These are phyloP conservation scores for Mortierella antarctica DNA, from an alignment of 192 early-diverging fungal genomes.

Conservation along the genomic window DNA sequence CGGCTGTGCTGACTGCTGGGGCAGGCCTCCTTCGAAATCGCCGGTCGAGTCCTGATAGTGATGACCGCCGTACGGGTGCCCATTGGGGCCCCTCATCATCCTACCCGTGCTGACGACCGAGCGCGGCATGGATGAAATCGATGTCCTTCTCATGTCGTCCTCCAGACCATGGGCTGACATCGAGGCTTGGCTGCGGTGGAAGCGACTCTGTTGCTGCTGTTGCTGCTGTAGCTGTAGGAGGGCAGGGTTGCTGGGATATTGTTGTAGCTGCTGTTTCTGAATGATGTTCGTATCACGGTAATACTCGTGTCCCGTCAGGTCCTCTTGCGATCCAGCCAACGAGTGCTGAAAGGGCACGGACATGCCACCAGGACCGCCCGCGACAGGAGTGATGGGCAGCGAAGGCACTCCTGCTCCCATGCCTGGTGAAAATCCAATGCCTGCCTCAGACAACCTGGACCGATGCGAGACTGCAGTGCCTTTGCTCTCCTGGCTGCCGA, in stretches of 20 bases:
- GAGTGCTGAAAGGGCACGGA: conserved; percentile 2
- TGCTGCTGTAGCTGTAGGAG: conserved; percentile 33
- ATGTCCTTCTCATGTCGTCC: conserved; percentile 33
- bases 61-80: neutral
- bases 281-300: conserved; percentile 42
- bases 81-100: too few species aligned
- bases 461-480: conserved; percentile 53
- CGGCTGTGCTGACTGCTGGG: neutral
- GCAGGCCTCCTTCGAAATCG: neutral
- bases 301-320: conserved; percentile 30
- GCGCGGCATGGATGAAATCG: conserved; percentile 34
- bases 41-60: conserved; percentile 2
- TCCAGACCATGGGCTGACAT: conserved; percentile 27
- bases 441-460: conserved; percentile 45
- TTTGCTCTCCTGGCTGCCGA: conserved; percentile 62
- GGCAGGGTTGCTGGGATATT: conserved; percentile 14
- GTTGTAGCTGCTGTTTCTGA: conserved; percentile 38
- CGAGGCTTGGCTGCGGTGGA: conserved; percentile 21
- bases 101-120: conserved; percentile 6
- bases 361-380: conserved; percentile 6
- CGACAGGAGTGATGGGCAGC: conserved; percentile 2
- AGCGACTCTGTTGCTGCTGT: conserved; percentile 3
- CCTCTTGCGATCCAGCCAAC: conserved; percentile 23
- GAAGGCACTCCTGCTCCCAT: neutral
- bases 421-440: neutral